phyloP scores from a whole-genome alignment of 805 yeast species.

The Phaffomyces antillensis region DNA sequence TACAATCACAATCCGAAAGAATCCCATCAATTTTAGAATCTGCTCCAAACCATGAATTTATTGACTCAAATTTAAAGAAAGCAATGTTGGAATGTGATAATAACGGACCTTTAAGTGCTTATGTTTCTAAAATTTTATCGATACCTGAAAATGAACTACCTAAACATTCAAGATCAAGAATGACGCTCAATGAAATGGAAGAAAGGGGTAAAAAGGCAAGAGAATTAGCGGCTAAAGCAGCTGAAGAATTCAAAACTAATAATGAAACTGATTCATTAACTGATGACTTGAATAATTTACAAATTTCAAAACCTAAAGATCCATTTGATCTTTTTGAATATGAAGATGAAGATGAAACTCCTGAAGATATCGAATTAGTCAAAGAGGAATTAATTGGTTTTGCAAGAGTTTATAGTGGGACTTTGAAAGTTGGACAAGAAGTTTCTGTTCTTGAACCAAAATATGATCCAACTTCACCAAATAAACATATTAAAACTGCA shows the following conservation, averaged over 20 bases:
- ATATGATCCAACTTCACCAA: conserved; percentile 60
- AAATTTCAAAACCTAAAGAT: conserved; percentile 25
- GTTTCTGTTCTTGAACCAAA: conserved; percentile 80
- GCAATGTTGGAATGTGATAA: conserved; percentile 64
- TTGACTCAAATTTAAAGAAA: conserved; percentile 41
- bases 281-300: conserved; percentile 12
- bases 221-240: conserved; percentile 61
- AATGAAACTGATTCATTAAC: conserved; percentile 9
- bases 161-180: conserved; percentile 31
- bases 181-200: conserved; percentile 48
- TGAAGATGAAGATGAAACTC: conserved; percentile 48
- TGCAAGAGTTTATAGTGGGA: conserved; percentile 84
- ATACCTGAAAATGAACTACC: conserved; percentile 81
- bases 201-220: conserved; percentile 62
- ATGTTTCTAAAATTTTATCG: conserved; percentile 84
- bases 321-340: conserved; percentile 37
- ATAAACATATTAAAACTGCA: conserved; percentile 48
- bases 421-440: conserved; percentile 65
- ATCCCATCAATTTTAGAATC: conserved; percentile 59
- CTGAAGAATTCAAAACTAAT: conserved; percentile 39
- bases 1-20: conserved; percentile 63
- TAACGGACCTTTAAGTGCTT: conserved; percentile 63
- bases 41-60: conserved; percentile 41
- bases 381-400: conserved; percentile 78
- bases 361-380: conserved; percentile 31